Evolutionary conservation across 176 grass and related monocot genomes (phyloP), one percentile per base, ranked within the genome.

Genomic region (Miscanthus lutarioriparius): DNA sequence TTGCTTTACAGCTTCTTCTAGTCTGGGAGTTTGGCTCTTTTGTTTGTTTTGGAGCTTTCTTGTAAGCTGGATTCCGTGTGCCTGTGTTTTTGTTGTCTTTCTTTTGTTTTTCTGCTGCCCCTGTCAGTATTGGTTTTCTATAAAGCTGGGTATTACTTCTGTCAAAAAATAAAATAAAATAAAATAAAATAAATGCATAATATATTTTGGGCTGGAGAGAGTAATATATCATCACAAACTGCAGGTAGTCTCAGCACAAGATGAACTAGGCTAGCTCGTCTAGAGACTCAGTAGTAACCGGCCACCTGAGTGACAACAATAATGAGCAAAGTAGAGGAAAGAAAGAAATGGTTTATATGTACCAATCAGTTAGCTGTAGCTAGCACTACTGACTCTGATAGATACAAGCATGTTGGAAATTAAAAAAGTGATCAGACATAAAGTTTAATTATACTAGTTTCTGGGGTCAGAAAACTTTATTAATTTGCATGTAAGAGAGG

Each of bases 321-420:
- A 36, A n/a, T 35, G 27, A 67, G 15, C 2, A 10, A 37, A 36
- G 22, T 54, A 22, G 51, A 54, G 19, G 1, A 30, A 19, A 49
- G 1, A 53, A 53, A 19, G 12, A n/a, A 51, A 32, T 53, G 27
- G 44, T 22, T 40, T 70, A 13, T 40, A 33, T 51, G 15, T 32
- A 30, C 0, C 27, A 20, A 77, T 61, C 74, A 77, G n/a, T 40
- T 37, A 41, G 75, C 51, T 77, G 49, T 77, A 26, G 54, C 75
- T 17, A 63, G 54, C 54, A 78, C 54, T 12, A n/a, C 4, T 22
- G n/a, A 53, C 25, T 76, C 10, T 19, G 44, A 45, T 73, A 17
- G 70, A 47, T 73, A 16, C 37, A 58, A 30, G 67, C 68, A 72
- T 41, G 49, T 27, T 14, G 15, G 16, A 9, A 56, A 22, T 54